Conservation (phyloP, 1,284 basidiomycete species). For the Quambalaria eucalypti region DNA sequence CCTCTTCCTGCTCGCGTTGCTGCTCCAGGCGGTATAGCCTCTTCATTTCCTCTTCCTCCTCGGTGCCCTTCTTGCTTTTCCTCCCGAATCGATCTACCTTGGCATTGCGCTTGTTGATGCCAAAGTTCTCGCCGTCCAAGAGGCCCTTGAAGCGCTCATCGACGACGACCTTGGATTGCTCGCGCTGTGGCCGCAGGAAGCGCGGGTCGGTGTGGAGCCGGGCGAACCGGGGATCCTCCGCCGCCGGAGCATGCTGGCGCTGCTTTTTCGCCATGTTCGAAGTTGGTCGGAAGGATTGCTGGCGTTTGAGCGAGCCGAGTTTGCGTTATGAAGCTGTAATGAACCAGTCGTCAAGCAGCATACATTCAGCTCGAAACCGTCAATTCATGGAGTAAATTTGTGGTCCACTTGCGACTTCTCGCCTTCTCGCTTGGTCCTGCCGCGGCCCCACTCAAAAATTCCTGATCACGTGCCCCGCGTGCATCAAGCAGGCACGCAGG, state of each 20-base stretch:
- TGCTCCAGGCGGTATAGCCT: slow-evolving; percentile 27
- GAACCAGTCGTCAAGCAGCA: too few relatives aligned
- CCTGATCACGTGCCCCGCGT: too few relatives aligned
- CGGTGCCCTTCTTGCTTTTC: slow-evolving; percentile 34
- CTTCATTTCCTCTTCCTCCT: slow-evolving; percentile 26
- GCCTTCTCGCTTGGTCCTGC: too few relatives aligned
- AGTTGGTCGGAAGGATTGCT: too few relatives aligned
- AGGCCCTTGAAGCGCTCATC: slow-evolving; percentile 89
- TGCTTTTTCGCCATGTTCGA: too few relatives aligned
- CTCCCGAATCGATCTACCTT: slow-evolving; percentile 89
- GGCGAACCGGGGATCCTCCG: slow-evolving; percentile 58
- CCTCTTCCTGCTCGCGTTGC: slow-evolving; percentile 49
- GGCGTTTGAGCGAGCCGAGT: too few relatives aligned
- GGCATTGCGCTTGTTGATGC: slow-evolving; percentile 17
- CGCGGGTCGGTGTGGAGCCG: slow-evolving; percentile 82
- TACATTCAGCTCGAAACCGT: too few relatives aligned
- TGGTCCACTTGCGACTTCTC: too few relatives aligned
- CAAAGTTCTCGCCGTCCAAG: slow-evolving; percentile 53
- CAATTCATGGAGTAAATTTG: too few relatives aligned
- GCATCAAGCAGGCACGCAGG: too few relatives aligned
- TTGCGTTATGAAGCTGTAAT: too few relatives aligned
- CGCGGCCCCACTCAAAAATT: too few relatives aligned
- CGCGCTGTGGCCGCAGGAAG: slow-evolving; percentile 74
- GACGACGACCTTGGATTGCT: slow-evolving; percentile 71
- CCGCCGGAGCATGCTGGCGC: slow-evolving; percentile 14